Evolutionary conservation across 2,329 filamentous ascomycete genomes (phyloP).

Genomic region (Knoxdaviesia proteae): DNA sequence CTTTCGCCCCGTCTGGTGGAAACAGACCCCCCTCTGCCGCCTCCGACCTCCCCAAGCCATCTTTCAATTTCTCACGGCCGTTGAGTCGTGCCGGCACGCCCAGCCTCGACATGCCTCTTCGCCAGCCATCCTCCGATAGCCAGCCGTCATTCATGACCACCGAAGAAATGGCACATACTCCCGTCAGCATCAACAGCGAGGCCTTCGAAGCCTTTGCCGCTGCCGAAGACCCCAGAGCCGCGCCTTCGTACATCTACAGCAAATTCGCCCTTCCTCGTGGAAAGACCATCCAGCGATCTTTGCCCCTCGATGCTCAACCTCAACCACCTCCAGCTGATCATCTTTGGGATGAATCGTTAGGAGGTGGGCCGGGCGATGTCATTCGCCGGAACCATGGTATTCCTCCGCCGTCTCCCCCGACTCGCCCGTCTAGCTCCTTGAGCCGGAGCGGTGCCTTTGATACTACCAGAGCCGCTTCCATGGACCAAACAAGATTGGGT

Average conservation of each 20-base stretch:
- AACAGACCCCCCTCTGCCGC: conserved; percentile 63
- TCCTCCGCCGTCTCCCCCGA: conserved; percentile 37
- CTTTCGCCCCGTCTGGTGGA: conserved; percentile 21
- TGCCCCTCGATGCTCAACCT: conserved; percentile 29
- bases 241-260: conserved; percentile 66
- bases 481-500: conserved; percentile 6
- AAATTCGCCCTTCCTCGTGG: conserved; percentile 71
- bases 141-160: conserved; percentile 41
- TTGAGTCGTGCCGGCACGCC: conserved; percentile 53
- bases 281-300: conserved; percentile 52
- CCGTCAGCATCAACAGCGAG: conserved; percentile 52
- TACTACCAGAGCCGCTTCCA: conserved; percentile 7
- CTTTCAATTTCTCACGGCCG: conserved; percentile 88
- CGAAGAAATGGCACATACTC: conserved; percentile 46
- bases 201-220: conserved; percentile 36
- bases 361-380: conserved; percentile 17
- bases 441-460: conserved; percentile 7
- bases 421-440: conserved; percentile 36
- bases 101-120: conserved; percentile 31
- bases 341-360: too few species aligned
- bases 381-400: conserved; percentile 19
- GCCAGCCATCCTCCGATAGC: conserved; percentile 46
- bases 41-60: conserved; percentile 58
- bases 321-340: conserved; percentile 26
- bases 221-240: conserved; percentile 8